Evolutionary conservation across 2,329 filamentous ascomycete genomes (phyloP).

Genomic region (Lithohypha guttulata): DNA sequence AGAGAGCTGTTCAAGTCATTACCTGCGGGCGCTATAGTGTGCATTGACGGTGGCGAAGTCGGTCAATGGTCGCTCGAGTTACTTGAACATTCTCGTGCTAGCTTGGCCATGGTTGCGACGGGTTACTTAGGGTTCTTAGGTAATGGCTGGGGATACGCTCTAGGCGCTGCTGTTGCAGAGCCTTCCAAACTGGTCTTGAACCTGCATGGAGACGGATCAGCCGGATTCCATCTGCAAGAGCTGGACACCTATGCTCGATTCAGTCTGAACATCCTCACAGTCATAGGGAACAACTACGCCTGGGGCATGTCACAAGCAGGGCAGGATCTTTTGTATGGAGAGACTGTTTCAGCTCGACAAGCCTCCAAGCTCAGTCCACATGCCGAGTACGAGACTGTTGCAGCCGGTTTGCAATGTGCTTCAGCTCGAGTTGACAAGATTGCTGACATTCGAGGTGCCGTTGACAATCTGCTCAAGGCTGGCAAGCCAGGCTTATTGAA

Average conservation of each 20-base stretch:
- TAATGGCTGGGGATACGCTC: slow-evolving; percentile 37
- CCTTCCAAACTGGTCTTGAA: slow-evolving; percentile 31
- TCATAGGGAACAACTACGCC: slow-evolving; percentile 35
- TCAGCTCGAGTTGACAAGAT: slow-evolving; percentile 23
- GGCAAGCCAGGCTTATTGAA: slow-evolving; percentile 30
- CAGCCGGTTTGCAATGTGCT: slow-evolving; percentile 30
- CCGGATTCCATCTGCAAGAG: slow-evolving; percentile 37
- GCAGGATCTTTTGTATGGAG: slow-evolving; percentile 35
- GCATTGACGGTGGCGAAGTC: slow-evolving; percentile 33
- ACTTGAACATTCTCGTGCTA: slow-evolving; percentile 24
- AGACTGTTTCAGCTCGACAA: slow-evolving; percentile 24
- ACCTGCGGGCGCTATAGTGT: slow-evolving; percentile 28
- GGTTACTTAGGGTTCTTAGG: slow-evolving; percentile 38
- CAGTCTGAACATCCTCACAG: slow-evolving; percentile 31
- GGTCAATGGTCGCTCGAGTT: slow-evolving; percentile 25
- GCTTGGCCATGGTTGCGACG: slow-evolving; percentile 14
- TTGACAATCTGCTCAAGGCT: slow-evolving; percentile 25
- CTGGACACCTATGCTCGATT: slow-evolving; percentile 36
- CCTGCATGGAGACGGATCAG: slow-evolving; percentile 37
- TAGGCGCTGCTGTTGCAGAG: slow-evolving; percentile 35
- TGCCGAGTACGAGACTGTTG: slow-evolving; percentile 34
- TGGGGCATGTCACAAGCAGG: slow-evolving; percentile 39
- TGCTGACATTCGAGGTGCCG: slow-evolving; percentile 17
- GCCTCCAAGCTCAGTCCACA: slow-evolving; percentile 25
- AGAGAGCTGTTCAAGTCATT: slow-evolving; percentile 29